These are phyloP conservation scores for Diaporthe sp. DNA, from an alignment of 2,329 filamentous ascomycete genomes.

Conservation along the genomic window DNA sequence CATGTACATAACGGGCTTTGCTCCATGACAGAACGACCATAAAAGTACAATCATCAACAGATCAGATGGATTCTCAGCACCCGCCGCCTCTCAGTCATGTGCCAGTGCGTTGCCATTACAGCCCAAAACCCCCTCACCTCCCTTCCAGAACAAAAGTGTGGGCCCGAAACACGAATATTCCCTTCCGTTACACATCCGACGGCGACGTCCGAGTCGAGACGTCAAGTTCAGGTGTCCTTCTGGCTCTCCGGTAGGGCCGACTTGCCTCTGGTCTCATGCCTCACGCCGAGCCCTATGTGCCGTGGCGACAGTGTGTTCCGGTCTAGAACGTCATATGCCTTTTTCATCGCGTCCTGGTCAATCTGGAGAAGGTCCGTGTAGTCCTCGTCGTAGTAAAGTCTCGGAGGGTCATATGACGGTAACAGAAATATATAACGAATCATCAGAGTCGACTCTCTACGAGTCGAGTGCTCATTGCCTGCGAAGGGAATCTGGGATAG, in stretches of 20 bases:
- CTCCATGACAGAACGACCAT: not conserved
- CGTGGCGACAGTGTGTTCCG: not conserved
- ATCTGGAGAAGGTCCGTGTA: not conserved
- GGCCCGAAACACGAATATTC: not conserved
- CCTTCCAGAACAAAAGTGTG: not conserved
- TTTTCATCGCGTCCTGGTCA: slow-evolving; percentile 3
- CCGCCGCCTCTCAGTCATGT: not conserved
- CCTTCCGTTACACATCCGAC: no score
- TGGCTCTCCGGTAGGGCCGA: not conserved
- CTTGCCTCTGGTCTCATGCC: not conserved
- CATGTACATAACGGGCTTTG: not conserved
- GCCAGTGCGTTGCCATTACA: not conserved
- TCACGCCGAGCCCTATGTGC: slow-evolving; percentile 1
- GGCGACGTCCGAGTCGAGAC: not conserved
- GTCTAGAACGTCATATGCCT: not conserved
- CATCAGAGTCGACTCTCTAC: not conserved
- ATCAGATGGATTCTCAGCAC: not conserved
- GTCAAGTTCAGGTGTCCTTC: not conserved
- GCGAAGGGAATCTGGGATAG: not conserved
- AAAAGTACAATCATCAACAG: not conserved
- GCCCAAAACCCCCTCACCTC: not conserved
- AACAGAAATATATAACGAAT: not conserved
- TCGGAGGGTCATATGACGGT: not conserved
- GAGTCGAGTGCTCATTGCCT: not conserved
- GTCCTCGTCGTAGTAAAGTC: accelerated